phyloP scores from a whole-genome alignment of 306 rosid species.

The Pterocarpus macrocarpus region DNA sequence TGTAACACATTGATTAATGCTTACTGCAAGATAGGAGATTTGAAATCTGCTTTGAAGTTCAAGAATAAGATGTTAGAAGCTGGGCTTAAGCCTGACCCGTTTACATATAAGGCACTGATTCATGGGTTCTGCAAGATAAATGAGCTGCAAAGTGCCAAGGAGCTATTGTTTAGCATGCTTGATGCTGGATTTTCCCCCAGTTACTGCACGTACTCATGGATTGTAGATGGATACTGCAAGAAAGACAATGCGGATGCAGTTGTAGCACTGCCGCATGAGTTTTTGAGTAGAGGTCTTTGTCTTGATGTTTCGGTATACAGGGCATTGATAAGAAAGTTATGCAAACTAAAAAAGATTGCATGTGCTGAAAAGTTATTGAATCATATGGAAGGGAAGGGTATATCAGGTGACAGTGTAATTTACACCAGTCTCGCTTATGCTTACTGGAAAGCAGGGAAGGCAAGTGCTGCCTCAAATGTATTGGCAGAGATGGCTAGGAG shows the following conservation, averaged over 20 bases:
- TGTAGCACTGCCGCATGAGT: slow-evolving; percentile 68
- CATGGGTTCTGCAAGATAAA: slow-evolving; percentile 77
- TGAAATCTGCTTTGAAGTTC: slow-evolving; percentile 80
- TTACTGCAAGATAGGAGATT: slow-evolving; percentile 83
- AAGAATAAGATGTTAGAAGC: slow-evolving; percentile 80
- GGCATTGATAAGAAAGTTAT: slow-evolving; percentile 81
- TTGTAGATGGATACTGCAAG: slow-evolving; percentile 73
- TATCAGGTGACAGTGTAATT: slow-evolving; percentile 72
- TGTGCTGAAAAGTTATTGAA: slow-evolving; percentile 67
- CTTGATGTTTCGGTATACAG: slow-evolving; percentile 78
- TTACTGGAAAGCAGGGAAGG: slow-evolving; percentile 74
- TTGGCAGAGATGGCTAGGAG: slow-evolving; percentile 73
- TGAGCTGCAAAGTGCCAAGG: slow-evolving; percentile 72
- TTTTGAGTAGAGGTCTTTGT: slow-evolving; percentile 63
- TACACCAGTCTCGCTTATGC: slow-evolving; percentile 79
- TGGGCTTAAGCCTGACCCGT: slow-evolving; percentile 76
- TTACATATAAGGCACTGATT: slow-evolving; percentile 82
- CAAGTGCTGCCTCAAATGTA: slow-evolving; percentile 54
- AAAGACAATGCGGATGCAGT: slow-evolving; percentile 67
- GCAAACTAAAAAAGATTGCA: slow-evolving; percentile 69
- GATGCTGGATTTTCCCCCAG: slow-evolving; percentile 72
- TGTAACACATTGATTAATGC: slow-evolving; percentile 93
- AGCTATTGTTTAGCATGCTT: slow-evolving; percentile 71
- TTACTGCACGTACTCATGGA: slow-evolving; percentile 80
- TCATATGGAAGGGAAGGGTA: slow-evolving; percentile 66